Percentiles rank a stretch among this genome's conserved stretches.
These are phyloP conservation scores for Earliella scabrosa DNA, from an alignment of 1,284 basidiomycete species.

Conservation along the genomic window DNA sequence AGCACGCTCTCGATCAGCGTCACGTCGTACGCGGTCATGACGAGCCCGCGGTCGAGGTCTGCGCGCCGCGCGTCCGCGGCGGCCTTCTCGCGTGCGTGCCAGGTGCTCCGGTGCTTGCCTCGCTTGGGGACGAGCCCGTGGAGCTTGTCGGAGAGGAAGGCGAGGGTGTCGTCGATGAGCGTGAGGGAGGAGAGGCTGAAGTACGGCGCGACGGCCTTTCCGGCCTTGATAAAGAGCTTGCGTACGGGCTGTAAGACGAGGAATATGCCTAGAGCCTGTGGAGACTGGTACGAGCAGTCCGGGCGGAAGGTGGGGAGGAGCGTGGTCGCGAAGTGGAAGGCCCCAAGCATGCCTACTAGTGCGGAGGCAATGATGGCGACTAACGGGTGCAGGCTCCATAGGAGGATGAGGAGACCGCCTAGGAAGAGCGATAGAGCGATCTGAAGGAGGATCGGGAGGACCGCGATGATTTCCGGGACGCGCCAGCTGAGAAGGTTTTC, in stretches of 20 bases:
- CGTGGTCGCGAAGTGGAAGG: conserved; percentile 24
- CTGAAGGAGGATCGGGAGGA: conserved; percentile 20
- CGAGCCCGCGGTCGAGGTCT: conserved; percentile 11
- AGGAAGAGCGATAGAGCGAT: conserved; percentile 20
- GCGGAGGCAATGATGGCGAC: conserved; percentile 16
- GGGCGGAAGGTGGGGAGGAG: conserved; percentile 28
- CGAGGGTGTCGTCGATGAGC: not conserved
- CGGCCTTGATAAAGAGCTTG: conserved; percentile 1
- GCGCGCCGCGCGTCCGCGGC: conserved; percentile 6
- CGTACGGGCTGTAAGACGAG: not conserved
- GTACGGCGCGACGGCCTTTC: conserved; percentile 2
- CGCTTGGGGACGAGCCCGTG: not conserved
- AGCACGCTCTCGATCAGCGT: conserved; percentile 16
- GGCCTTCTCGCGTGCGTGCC: conserved; percentile 15
- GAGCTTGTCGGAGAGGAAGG: not conserved
- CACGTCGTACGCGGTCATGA: conserved; percentile 14
- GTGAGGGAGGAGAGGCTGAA: not conserved
- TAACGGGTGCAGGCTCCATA: conserved; percentile 10
- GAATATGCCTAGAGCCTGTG: conserved; percentile 28
- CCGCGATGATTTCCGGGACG: conserved; percentile 14
- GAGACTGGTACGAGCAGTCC: conserved; percentile 32
- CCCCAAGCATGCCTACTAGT: conserved; percentile 19
- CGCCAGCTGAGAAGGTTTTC: conserved; percentile 15
- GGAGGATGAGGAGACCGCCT: conserved; percentile 15
- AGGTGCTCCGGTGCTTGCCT: conserved; percentile 1